Base-by-base conservation (phyloP, 1,284 basidiomycete genomes). In the Hemileia vastatrix region DNA sequence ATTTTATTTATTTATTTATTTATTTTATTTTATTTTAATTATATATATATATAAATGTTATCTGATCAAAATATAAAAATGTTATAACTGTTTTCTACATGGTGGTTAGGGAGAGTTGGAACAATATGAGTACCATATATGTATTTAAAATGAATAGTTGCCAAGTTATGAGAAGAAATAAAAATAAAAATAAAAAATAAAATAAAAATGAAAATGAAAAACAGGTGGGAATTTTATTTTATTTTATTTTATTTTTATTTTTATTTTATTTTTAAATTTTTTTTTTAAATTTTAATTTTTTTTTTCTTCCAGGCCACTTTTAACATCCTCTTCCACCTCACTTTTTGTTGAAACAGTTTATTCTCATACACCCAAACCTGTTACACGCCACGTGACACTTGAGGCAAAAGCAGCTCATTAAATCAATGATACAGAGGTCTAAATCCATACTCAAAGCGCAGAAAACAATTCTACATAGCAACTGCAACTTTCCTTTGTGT, bases 331-430 rank as follows among this genome's bases (percentile, higher is more conserved):
- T 8, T 43, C 8, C 15, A 6, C 6, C 6, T 43, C 15, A 43
- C 15, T 8, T 43, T 6, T 43, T 6, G 36, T 6, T 43, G 36
- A 43, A 43, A n/a, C n/a, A n/a, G n/a, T n/a, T n/a, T n/a, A n/a
- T n/a, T n/a, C n/a, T n/a, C n/a, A n/a, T 43, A 8, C 36, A 58
- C 57, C 51, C 48, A 51, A 63, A 53, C 50, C 56, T 54, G 36
- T 47, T 48, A 56, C 40, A 54, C 43, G 18, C 32, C 53, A 31
- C 11, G 15, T 15, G 6, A 3, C 27, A n/a, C 18, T 6, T 23
- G 36, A n/a, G 36, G 24, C 24, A 53, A 18, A 11, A 53, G 15
- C 31, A 53, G 51, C 51, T 31, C 51, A 32, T 8, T n/a, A 27
- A 53, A n/a, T 1, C 24, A 24, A 36, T 11, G 5, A 36, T 15